Percentiles rank a stretch among this genome's conserved stretches.
These are phyloP conservation scores for Wallacemonas sp. DNA, from an alignment of 208 protist genomes.

Conservation along the genomic window DNA sequence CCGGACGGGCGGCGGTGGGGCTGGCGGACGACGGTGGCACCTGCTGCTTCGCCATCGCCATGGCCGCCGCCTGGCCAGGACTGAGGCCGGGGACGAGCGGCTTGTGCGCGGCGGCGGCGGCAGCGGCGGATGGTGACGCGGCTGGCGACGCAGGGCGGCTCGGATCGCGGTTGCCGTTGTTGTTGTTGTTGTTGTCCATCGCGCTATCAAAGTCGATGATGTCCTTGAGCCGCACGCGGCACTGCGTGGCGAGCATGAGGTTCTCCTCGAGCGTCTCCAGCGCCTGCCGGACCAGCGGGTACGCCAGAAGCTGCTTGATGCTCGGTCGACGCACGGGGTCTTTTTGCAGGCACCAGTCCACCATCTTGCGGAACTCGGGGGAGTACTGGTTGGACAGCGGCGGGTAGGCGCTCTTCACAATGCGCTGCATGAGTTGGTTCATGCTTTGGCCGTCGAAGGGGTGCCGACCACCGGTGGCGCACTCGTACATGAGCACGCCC, in stretches of 20 bases:
- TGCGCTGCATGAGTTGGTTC: conserved; percentile 94
- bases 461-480: conserved; percentile 80
- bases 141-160: background rate
- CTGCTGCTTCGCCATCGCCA: conserved; percentile 61
- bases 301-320: conserved; percentile 76
- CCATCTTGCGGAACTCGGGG: conserved; percentile 81
- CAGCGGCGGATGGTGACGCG: background rate
- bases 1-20: background rate
- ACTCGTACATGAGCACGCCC: conserved; percentile 90
- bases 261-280: conserved; percentile 87
- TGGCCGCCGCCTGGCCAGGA: conserved; percentile 76
- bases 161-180: conserved; percentile 12
- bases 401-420: conserved; percentile 82
- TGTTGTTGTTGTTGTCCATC: conserved; percentile 30
- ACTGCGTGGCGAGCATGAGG: conserved; percentile 90
- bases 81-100: conserved; percentile 39
- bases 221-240: conserved; percentile 81
- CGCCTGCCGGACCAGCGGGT: conserved; percentile 68
- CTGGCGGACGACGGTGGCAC: conserved; percentile 8
- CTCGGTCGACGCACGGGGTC: conserved; percentile 72
- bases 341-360: conserved; percentile 89
- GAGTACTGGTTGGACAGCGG: conserved; percentile 87
- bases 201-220: conserved; percentile 85
- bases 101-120: conserved; percentile 14
- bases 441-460: conserved; percentile 94